Evolutionary conservation across 192 early-diverging fungal genomes (phyloP).

Genomic region (Rhizoclosmatium sp.): DNA sequence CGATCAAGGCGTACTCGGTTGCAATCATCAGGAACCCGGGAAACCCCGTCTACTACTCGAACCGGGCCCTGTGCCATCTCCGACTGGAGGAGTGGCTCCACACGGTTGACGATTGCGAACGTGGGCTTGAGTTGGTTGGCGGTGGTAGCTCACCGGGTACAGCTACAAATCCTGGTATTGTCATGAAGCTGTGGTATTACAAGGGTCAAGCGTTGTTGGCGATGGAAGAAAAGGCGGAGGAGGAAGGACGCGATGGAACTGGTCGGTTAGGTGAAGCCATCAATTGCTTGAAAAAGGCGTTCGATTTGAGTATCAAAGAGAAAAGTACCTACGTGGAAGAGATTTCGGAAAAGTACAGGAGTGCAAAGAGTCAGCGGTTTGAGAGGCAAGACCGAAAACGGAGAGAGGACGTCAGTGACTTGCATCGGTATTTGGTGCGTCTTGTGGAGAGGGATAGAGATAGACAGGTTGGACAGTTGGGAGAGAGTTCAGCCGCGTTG

Average conservation of each 20-base stretch:
- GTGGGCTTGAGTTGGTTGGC: constrained; percentile 71
- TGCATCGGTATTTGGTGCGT: constrained; percentile 65
- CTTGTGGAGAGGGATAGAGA: constrained; percentile 69
- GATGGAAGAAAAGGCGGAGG: constrained; percentile 17
- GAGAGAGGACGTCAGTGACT: constrained; percentile 63
- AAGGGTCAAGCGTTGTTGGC: constrained; percentile 30
- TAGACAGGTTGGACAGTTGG: constrained; percentile 39
- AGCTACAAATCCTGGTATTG: neutral
- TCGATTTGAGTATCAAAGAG: constrained; percentile 65
- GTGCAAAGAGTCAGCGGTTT: constrained; percentile 77
- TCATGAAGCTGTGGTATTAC: constrained; percentile 28
- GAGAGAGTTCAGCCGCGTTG: neutral
- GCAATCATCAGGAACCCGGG: constrained; percentile 66
- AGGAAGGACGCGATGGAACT: constrained; percentile 3
- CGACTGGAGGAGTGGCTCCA: constrained; percentile 64
- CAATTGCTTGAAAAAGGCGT: constrained; percentile 51
- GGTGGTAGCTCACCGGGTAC: constrained; percentile 55
- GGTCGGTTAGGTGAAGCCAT: constrained; percentile 32
- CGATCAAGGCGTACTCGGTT: constrained; percentile 45
- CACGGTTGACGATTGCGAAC: constrained; percentile 69
- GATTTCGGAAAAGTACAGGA: constrained; percentile 64
- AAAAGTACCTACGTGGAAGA: constrained; percentile 68
- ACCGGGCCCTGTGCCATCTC: constrained; percentile 79
- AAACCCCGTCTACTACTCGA: constrained; percentile 80
- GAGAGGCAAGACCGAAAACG: constrained; percentile 65